Evolutionary conservation across 495 filamentous ascomycete species (phyloP).

Genomic region (Neurospora tetraspora): DNA sequence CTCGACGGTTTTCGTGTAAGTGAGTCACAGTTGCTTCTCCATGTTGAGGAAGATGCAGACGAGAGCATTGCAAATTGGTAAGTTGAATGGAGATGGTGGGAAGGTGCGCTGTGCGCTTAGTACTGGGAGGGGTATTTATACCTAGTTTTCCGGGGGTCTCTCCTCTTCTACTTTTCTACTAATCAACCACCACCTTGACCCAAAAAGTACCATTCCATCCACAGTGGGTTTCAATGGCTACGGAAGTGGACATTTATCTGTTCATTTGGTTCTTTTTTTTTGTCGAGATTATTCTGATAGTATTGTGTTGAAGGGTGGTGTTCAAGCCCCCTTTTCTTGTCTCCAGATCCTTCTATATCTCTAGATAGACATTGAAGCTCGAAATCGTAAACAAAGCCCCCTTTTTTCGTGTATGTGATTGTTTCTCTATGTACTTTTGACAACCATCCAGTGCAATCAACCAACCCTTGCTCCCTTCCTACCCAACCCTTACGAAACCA

Average conservation of each 20-base stretch:
- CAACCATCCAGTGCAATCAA: not conserved
- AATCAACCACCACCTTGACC: no score
- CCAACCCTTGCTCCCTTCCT: not conserved
- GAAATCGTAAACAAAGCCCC: not conserved
- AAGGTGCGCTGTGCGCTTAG: no score
- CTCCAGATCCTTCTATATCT: not conserved
- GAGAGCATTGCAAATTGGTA: not conserved
- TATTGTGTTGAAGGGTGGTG: not conserved
- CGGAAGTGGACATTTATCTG: not conserved
- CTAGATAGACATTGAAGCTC: not conserved
- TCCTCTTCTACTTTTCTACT: no score
- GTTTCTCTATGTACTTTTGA: not conserved
- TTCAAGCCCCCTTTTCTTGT: not conserved
- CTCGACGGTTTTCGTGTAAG: not conserved
- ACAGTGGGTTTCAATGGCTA: no score
- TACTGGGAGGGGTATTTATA: no score
- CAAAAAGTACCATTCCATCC: no score
- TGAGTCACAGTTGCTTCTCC: not conserved
- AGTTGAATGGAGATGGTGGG: not conserved
- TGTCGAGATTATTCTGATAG: not conserved
- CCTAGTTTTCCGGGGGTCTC: no score
- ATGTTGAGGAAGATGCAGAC: not conserved
- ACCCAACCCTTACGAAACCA: not conserved
- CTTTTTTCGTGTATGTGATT: not conserved
- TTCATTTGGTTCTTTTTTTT: not conserved